phyloP scores from a whole-genome alignment of 2,329 filamentous ascomycete genomes.

The Colletotrichum phormii region DNA sequence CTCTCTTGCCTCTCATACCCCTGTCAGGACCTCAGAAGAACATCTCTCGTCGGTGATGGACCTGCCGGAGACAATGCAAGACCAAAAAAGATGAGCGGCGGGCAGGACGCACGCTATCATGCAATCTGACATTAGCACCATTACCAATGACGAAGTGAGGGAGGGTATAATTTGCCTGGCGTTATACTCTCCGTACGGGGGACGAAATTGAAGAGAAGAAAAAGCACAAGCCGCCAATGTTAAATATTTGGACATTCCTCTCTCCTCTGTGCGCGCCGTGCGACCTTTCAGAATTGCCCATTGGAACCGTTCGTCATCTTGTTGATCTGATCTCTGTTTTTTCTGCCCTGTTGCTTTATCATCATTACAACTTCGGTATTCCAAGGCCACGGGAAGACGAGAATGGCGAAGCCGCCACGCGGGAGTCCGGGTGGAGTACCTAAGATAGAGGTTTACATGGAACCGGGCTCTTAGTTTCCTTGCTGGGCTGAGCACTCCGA shows the following conservation, averaged over 20 bases:
- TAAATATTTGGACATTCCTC: not conserved
- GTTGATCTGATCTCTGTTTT: not conserved
- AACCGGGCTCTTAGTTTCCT: not conserved
- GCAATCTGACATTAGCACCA: conserved; percentile 19
- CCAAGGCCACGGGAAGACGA: not conserved
- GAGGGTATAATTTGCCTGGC: not conserved
- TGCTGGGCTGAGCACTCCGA: not conserved
- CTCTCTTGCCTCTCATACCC: not conserved
- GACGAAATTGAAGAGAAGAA: not conserved
- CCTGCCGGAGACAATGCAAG: not conserved
- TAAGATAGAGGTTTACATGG: not conserved
- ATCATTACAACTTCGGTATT: not conserved
- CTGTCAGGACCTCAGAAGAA: not conserved
- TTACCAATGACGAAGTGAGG: not conserved
- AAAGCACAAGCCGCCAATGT: not conserved
- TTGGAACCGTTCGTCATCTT: not conserved
- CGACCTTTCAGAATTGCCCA: not conserved
- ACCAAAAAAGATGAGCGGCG: not conserved
- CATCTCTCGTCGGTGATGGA: not conserved
- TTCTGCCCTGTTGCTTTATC: not conserved
- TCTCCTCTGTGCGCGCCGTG: not conserved
- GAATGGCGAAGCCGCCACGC: not conserved
- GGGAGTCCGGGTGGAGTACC: not conserved
- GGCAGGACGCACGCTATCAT: conserved; percentile 16
- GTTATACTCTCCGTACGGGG: not conserved